These are phyloP conservation scores for Quercus phellos DNA, from an alignment of 331 rosid species.

Conservation along the genomic window DNA sequence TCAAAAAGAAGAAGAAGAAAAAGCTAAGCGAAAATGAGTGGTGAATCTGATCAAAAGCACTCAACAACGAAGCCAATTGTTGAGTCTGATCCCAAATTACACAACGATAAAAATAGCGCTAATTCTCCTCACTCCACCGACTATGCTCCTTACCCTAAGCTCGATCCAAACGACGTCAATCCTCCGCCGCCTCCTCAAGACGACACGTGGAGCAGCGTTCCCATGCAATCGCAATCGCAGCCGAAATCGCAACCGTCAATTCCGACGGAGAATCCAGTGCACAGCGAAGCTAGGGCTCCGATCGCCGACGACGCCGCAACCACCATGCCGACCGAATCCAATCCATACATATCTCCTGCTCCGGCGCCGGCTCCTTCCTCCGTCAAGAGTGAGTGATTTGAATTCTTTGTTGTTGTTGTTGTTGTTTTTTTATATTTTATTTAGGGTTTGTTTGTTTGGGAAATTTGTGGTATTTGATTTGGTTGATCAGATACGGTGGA, in stretches of 20 bases:
- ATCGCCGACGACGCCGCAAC: slow-evolving; percentile 48
- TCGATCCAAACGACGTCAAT: slow-evolving; percentile 56
- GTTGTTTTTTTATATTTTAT: not conserved
- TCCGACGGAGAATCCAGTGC: not conserved
- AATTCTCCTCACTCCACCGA: slow-evolving; percentile 39
- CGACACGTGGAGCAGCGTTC: slow-evolving; percentile 44
- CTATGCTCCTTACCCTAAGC: slow-evolving; percentile 76
- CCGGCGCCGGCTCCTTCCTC: slow-evolving; percentile 49
- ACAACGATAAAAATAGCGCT: no score
- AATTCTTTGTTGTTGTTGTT: not conserved
- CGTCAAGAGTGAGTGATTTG: slow-evolving; percentile 43
- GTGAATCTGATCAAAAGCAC: slow-evolving; percentile 17
- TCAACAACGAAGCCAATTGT: not conserved
- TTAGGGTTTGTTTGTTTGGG: not conserved
- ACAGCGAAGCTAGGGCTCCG: slow-evolving; percentile 41
- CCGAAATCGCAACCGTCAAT: slow-evolving; percentile 1
- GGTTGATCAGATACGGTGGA: slow-evolving; percentile 56
- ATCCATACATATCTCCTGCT: slow-evolving; percentile 66
- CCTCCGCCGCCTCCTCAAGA: slow-evolving; percentile 23
- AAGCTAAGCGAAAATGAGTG: slow-evolving; percentile 6
- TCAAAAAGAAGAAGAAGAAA: not conserved
- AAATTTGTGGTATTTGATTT: not conserved
- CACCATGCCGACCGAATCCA: slow-evolving; percentile 66
- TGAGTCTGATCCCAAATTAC: not conserved
- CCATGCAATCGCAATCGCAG: slow-evolving; percentile 32